Evolutionary conservation across 2,329 filamentous ascomycete species (phyloP), one percentile per base, ranked within the genome.

Genomic region (Colletotrichum siamense): DNA sequence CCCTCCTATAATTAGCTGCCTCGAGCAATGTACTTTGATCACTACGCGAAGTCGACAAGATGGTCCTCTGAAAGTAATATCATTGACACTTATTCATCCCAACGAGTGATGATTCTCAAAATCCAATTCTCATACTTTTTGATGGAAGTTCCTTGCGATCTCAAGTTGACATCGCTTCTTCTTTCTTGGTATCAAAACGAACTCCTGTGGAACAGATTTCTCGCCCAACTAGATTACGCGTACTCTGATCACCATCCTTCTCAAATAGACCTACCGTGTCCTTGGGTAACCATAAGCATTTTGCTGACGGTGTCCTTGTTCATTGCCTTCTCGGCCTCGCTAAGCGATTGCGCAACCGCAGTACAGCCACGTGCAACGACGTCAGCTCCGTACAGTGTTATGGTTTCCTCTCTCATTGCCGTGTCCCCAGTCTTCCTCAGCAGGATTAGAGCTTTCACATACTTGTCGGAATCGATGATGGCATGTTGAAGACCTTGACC

Each of bases 401-500:
- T 78, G 7, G 75, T 74, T 22, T 77, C 68, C 52, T 79, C 74
- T 8, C 76, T 71, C 1, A 78, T 76, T 8, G 55, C 52, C 18
- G 64, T 72, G 2, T 71, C 77, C 1, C 67, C 73, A 2, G 71
- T 36, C 18, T 79, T 76, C 24, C 79, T 68, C 6, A 83, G 71
- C 55, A 77, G 71, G 8, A 79, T n/a, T 10, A 86, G 76, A 6
- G 81, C 81, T n/a, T 82, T 74, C 3, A 88, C 79, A 63, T 86
- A 85, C 69, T 85, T 83, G 39, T 81, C 78, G 13, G 83, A 86
- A 69, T 88, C 87, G 1, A 80, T 79, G 57, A 88, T 85, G 34
- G 83, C 83, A 76, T 88, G 85, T 73, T 89, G 87, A 44, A 87
- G 83, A 9, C 86, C 86, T 78, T 89, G 87, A 1, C 86, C 87